Base-by-base conservation (phyloP, 2,329 filamentous ascomycete genomes). In the Trichoderma asperellum region DNA sequence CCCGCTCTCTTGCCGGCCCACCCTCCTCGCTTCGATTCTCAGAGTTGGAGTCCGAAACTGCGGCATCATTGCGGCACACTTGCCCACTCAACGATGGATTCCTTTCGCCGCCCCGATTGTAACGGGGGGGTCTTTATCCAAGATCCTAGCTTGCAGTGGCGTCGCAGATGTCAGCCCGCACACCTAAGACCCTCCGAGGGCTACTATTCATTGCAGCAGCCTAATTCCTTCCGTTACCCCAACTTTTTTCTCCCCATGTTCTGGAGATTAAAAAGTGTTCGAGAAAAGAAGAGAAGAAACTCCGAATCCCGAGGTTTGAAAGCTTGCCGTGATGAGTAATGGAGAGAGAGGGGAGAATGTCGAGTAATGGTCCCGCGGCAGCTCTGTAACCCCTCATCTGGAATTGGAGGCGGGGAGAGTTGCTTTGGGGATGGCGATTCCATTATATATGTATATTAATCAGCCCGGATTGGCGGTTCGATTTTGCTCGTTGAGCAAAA, bases 31-130 rank as follows among this genome's bases (percentile, higher is more conserved):
- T 29, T 40, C 34, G 52, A 34, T 43, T 32, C 21, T 27, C 18
- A 34, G 32, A 21, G 49, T 37, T 56, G 52, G 16, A 32, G 27
- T 34, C 52, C 62, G 62, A 58, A 37, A 49, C n/a, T 66, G 63
- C 63, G 63, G 63, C 63, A 58, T 66, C 53, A 21, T 66, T 49
- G 63, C 63, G 63, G 63, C 63, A 58, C 34, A 58, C 27, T 29
- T 5, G 29, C 7, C 63, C 63, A 66, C 58, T 14, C 5, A 49
- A 53, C 29, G 8, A 66, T 57, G 63, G 29, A 35, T 37, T 53
- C 37, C 58, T 64, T 64, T 66, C 49, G 63, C 63, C 63, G 63
- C 63, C 57, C 18, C 47, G 29, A 56, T 43, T 32, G 60, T 21
- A 34, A 35, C 14, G 49, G 29, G 35, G 47, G 24, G n/a, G 18